phyloP scores from a whole-genome alignment of 352 stramenopile species.

The Phytopythium sindhum region DNA sequence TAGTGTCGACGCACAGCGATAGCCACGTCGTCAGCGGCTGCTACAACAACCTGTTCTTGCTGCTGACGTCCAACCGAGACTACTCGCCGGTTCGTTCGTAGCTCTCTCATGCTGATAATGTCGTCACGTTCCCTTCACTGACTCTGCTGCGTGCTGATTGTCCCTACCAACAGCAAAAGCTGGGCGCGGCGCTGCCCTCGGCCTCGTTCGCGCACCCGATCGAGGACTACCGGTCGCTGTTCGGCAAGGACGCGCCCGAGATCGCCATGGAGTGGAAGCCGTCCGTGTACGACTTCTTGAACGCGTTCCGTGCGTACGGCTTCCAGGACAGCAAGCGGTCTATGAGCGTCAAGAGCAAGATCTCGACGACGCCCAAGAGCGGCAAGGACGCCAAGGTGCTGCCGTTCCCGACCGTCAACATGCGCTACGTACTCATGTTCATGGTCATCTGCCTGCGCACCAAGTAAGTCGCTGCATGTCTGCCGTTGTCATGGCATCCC shows the following conservation, averaged over 20 bases:
- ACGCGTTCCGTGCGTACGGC: conserved; percentile 68
- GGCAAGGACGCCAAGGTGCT: conserved; percentile 18
- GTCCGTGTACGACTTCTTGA: conserved; percentile 74
- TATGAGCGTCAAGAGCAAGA: conserved; percentile 81
- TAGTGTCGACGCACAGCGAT: conserved; percentile 74
- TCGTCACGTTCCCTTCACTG: neutral
- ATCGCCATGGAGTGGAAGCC: conserved; percentile 70
- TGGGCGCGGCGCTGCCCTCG: conserved; percentile 47
- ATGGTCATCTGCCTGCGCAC: conserved; percentile 68
- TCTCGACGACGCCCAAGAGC: conserved; percentile 31
- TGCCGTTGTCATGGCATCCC: neutral
- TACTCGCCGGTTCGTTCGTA: neutral
- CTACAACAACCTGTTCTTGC: conserved; percentile 69
- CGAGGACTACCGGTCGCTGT: conserved; percentile 40
- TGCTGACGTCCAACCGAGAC: conserved; percentile 22
- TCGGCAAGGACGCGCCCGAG: conserved; percentile 23
- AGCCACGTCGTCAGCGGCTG: conserved; percentile 65
- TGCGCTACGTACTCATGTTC: conserved; percentile 77
- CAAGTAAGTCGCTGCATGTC: conserved; percentile 24
- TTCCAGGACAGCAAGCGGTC: conserved; percentile 84
- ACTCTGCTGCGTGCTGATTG: conserved; percentile 28
- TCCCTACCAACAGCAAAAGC: conserved; percentile 18
- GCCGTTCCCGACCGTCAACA: conserved; percentile 75
- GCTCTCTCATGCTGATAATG: neutral
- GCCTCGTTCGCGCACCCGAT: conserved; percentile 48